Conservation (phyloP, 352 stramenopile genomes). For the Phytopythium ostracodes region DNA sequence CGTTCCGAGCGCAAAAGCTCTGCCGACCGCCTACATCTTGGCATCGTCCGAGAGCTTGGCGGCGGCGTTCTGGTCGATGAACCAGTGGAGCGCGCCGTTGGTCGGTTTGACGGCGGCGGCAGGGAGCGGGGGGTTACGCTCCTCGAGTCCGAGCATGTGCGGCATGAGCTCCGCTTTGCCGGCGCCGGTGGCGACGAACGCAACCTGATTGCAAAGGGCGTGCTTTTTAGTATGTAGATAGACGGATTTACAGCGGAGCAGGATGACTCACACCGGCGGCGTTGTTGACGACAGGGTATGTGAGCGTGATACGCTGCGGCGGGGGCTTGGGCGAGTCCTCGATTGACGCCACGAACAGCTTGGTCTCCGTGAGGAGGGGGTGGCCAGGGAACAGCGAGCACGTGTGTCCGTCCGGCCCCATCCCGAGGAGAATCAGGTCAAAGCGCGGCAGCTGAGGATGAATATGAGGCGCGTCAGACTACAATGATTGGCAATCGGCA, state of each 20-base stretch:
- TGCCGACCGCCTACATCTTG: conserved; percentile 18
- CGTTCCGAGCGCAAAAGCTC: neutral
- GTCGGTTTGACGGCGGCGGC: conserved; percentile 68
- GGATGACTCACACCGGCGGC: conserved; percentile 52
- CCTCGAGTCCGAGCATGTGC: conserved; percentile 68
- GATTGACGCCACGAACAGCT: conserved; percentile 91
- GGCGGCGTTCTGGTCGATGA: conserved; percentile 76
- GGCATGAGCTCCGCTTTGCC: conserved; percentile 88
- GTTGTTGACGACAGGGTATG: conserved; percentile 94
- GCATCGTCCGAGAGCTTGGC: conserved; percentile 45
- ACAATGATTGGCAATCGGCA: neutral
- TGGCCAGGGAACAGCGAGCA: conserved; percentile 97
- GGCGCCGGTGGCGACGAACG: conserved; percentile 88
- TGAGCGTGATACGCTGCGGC: conserved; percentile 95
- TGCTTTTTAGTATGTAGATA: conserved; percentile 8
- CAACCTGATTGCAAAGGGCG: conserved; percentile 43
- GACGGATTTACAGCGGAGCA: neutral
- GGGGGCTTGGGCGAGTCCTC: conserved; percentile 98
- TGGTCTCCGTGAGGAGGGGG: conserved; percentile 84
- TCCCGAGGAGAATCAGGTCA: conserved; percentile 95
- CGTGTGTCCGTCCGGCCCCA: conserved; percentile 98
- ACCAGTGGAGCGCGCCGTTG: conserved; percentile 79
- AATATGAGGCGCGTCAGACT: no score
- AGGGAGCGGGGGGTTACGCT: conserved; percentile 55
- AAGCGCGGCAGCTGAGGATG: conserved; percentile 77